Base-by-base conservation (phyloP, 805 yeast species). In the Kuraishia piskuri region DNA sequence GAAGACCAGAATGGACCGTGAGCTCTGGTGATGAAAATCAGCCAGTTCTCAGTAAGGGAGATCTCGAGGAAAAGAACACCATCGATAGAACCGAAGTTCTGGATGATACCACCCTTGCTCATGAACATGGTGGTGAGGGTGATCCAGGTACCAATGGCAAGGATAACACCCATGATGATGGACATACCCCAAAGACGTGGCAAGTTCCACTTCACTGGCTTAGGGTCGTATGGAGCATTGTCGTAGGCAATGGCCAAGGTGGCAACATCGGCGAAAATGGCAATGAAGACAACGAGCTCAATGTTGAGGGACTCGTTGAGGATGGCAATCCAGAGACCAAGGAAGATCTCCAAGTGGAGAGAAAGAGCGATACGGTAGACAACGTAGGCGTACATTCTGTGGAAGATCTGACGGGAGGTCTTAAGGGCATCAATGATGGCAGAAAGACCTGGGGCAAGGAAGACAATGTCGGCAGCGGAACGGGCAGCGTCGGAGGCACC, bases 1-100 rank as follows among this genome's bases (percentile, higher is more conserved):
- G 96, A 89, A 56, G 96, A 87, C 97, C 97, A 90, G 94, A 90
- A 90, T 69, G 97, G 96, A 80, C 97, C 97, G 73, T 83, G 87
- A 70, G 96, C 96, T 81, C 97, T 86, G 68, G 97, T 90, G 70
- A 90, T 79, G 88, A 90, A 90, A 80, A 90, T 90, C 75, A 90
- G 84, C 97, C 97, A 90, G 80, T 90, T 90, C 80, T 90, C 96
- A 73, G 97, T 89, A 72, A 90, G 83, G 56, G 96, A 88, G 69
- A 90, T 90, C 79, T 90, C 90, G 78, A 90, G 82, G 86, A 90
- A 90, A 76, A 90, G 77, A 68, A 90, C 86, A 83, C 96, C 94
- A 69, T 90, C 96, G 63, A 86, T 76, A 62, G 91, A 80, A 85
- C 97, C 97, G 75, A 88, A 90, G 86, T 90, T 89, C 77, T 90